These are phyloP conservation scores for Ceratobasidium theobromae DNA, from an alignment of 1,284 basidiomycete species.

Conservation along the genomic window DNA sequence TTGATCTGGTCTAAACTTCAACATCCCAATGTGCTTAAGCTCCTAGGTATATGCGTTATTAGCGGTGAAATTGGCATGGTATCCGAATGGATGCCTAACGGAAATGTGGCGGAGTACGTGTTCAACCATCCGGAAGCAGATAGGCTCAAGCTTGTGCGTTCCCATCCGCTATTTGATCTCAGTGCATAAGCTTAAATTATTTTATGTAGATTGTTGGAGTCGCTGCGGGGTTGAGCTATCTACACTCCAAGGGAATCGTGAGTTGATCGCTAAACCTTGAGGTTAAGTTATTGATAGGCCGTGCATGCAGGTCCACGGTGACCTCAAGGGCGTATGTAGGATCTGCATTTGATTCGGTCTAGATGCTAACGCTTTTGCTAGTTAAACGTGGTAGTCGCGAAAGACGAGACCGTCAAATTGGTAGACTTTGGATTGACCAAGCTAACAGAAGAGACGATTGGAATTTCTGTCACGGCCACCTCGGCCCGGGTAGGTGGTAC, in stretches of 20 bases:
- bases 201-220: neutral
- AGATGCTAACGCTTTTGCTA: neutral
- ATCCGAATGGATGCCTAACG: constrained; percentile 29
- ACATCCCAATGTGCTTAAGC: constrained; percentile 4
- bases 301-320: constrained; percentile 9
- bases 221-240: constrained; percentile 1
- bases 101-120: neutral
- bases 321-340: constrained; percentile 8
- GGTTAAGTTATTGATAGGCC: too few species aligned
- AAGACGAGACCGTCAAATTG: neutral
- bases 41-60: constrained; percentile 22
- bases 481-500: neutral
- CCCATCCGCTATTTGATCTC: neutral
- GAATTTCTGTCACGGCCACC: neutral
- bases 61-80: constrained; percentile 24
- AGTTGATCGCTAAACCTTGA: neutral
- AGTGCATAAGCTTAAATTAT: neutral
- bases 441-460: neutral
- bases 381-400: constrained; percentile 8
- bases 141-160: neutral
- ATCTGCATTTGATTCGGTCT: neutral
- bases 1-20: neutral
- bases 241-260: neutral
- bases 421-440: constrained; percentile 18
- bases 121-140: neutral